These are phyloP conservation scores for Poteriospumella lacustris DNA, from an alignment of 108 stramenopile genomes.

Conservation along the genomic window DNA sequence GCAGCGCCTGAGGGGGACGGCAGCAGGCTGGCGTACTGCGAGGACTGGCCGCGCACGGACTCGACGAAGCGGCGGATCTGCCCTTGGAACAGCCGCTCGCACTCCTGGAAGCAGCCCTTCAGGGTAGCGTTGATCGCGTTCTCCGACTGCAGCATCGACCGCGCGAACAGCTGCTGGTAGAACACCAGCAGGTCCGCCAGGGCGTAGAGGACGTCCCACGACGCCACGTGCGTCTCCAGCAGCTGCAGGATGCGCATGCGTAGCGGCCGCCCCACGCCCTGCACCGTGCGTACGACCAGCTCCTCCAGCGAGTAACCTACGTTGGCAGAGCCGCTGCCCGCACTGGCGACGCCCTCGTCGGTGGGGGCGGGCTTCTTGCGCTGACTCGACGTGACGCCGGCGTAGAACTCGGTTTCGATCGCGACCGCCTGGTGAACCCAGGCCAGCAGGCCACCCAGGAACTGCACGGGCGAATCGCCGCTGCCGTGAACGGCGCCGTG, in stretches of 20 bases:
- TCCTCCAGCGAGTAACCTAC: not conserved
- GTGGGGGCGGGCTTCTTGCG: too few relatives aligned
- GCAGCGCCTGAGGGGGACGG: too few relatives aligned
- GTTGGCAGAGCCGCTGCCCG: not conserved
- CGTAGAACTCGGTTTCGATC: not conserved
- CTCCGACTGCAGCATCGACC: not conserved
- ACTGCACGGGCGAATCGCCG: not conserved
- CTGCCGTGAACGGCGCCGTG: not conserved
- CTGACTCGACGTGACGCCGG: too few relatives aligned
- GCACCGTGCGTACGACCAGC: not conserved
- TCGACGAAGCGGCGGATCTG: not conserved
- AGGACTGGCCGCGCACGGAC: not conserved
- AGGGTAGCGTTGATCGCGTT: conserved; percentile 1
- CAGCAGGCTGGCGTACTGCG: too few relatives aligned
- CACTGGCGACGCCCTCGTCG: not conserved
- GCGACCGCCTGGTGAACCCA: conserved; percentile 13
- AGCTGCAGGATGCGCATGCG: conserved; percentile 14
- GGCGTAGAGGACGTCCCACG: not conserved
- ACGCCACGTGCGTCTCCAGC: not conserved
- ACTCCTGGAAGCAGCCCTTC: not conserved
- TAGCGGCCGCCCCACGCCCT: not conserved
- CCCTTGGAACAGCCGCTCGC: not conserved
- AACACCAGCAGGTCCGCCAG: conserved; percentile 2
- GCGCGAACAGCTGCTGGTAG: not conserved
- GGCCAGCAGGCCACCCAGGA: conserved; percentile 14